These are phyloP conservation scores for Metschnikowia arizonensis DNA, from an alignment of 805 yeast genomes.

Conservation along the genomic window DNA sequence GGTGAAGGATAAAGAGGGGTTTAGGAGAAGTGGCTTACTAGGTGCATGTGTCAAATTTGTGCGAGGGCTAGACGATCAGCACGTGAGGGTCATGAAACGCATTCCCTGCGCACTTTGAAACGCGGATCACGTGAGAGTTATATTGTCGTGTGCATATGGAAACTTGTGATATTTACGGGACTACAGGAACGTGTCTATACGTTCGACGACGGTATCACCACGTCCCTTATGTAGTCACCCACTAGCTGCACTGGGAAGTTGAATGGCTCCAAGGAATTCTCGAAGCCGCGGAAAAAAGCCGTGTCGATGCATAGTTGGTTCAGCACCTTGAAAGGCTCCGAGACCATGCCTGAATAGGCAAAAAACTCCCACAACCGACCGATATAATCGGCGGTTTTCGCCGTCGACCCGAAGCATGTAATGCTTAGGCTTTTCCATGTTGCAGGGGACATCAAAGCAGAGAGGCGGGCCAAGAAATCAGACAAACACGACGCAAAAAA, in stretches of 20 bases:
- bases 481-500: slow-evolving; percentile 4
- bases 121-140: not conserved
- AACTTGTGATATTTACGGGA: not conserved
- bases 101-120: not conserved
- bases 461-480: slow-evolving; percentile 11
- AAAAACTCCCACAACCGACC: slow-evolving; percentile 16
- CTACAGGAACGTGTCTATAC: too few relatives aligned
- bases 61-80: slow-evolving; percentile 3
- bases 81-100: slow-evolving; percentile 5
- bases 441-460: slow-evolving; percentile 6
- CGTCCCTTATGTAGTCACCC: slow-evolving; percentile 13
- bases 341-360: slow-evolving; percentile 5
- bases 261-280: slow-evolving; percentile 10
- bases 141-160: not conserved
- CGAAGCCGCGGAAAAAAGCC: slow-evolving; percentile 12
- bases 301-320: slow-evolving; percentile 11
- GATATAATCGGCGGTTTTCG: slow-evolving; percentile 8
- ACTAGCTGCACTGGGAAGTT: slow-evolving; percentile 9
- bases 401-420: slow-evolving; percentile 13
- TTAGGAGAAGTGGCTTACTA: not conserved
- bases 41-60: slow-evolving; percentile 5
- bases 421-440: slow-evolving; percentile 8
- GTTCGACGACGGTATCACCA: slow-evolving; percentile 10
- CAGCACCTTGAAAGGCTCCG: slow-evolving; percentile 9
- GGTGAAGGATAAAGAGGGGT: not conserved